These are phyloP conservation scores for Blakeslea trispora DNA, from an alignment of 371 early-diverging fungal genomes.

Conservation along the genomic window DNA sequence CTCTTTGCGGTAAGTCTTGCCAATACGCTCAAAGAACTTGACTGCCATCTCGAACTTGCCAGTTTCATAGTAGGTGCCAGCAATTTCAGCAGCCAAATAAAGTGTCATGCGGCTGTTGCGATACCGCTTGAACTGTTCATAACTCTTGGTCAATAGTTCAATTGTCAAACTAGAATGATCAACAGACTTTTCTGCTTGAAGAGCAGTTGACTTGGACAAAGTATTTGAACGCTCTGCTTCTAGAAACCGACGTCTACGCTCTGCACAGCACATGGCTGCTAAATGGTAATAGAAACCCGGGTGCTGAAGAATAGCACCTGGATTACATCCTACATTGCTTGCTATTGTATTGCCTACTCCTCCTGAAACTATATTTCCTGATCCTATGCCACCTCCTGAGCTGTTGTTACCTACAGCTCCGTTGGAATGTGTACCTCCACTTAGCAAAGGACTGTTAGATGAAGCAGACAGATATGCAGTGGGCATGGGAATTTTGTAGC, in stretches of 20 bases:
- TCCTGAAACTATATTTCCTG: too few species aligned
- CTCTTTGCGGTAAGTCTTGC: slow-evolving; percentile 88
- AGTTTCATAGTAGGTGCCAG: slow-evolving; percentile 74
- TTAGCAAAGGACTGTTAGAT: slow-evolving; percentile 29
- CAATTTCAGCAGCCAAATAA: slow-evolving; percentile 86
- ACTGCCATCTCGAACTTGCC: slow-evolving; percentile 85
- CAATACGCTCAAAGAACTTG: slow-evolving; percentile 87
- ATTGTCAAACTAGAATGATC: slow-evolving; percentile 75
- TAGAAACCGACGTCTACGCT: slow-evolving; percentile 63
- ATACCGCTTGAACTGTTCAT: slow-evolving; percentile 83
- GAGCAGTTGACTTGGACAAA: slow-evolving; percentile 3
- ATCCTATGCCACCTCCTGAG: too few species aligned
- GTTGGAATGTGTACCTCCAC: neutral
- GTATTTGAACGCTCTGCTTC: slow-evolving; percentile 40
- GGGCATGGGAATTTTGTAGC: slow-evolving; percentile 69
- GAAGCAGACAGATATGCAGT: slow-evolving; percentile 32
- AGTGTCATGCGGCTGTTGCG: slow-evolving; percentile 79
- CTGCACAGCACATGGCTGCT: slow-evolving; percentile 79
- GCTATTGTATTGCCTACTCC: too few species aligned
- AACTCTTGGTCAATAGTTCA: slow-evolving; percentile 83
- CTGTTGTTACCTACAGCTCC: too few species aligned
- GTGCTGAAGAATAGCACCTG: slow-evolving; percentile 75
- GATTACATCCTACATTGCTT: slow-evolving; percentile 46
- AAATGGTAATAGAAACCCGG: slow-evolving; percentile 84
- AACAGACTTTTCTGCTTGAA: slow-evolving; percentile 47